A percentile compares a stretch with the other conserved stretches of the same genome.
These are phyloP conservation scores for Chalciporus piperatoides DNA, from an alignment of 1,284 basidiomycete genomes.

Conservation along the genomic window DNA sequence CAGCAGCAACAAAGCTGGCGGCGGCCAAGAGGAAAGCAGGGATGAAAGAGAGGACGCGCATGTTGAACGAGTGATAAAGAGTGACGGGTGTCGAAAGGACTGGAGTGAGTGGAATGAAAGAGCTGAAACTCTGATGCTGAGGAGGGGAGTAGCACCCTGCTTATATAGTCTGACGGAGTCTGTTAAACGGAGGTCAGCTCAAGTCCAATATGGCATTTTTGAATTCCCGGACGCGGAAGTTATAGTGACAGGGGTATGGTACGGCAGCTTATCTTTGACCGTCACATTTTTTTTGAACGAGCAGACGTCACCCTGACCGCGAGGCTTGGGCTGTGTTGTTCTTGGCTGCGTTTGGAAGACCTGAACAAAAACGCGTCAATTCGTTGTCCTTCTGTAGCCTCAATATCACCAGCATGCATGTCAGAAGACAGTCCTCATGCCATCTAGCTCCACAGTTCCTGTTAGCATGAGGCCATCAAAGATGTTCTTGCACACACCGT, in stretches of 20 bases:
- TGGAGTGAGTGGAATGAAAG: background rate
- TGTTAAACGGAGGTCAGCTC: background rate
- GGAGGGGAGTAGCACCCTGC: background rate
- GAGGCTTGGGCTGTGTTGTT: background rate
- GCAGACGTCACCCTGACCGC: background rate
- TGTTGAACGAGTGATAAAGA: slow-evolving; percentile 17
- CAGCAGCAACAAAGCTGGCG: slow-evolving; percentile 18
- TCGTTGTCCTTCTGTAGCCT: background rate
- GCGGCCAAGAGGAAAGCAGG: slow-evolving; percentile 20
- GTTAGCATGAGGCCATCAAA: background rate
- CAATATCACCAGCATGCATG: background rate
- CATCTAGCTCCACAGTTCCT: background rate
- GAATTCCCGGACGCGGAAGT: slow-evolving; percentile 3
- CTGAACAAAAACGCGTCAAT: slow-evolving; percentile 9
- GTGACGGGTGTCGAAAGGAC: slow-evolving; percentile 12
- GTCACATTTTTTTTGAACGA: slow-evolving; percentile 3
- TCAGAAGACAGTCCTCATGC: slow-evolving; percentile 5
- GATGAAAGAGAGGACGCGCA: slow-evolving; percentile 27
- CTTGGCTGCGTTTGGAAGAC: slow-evolving; percentile 1
- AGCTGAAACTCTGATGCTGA: slow-evolving; percentile 2
- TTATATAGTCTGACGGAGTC: slow-evolving; percentile 19
- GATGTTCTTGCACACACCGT: background rate
- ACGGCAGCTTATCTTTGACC: background rate
- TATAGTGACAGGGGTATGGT: background rate
- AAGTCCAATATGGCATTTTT: background rate